Percentiles rank a stretch among this genome's conserved stretches.
These are phyloP conservation scores for Exidia glandulosa DNA, from an alignment of 768 basidiomycete species.

Conservation along the genomic window DNA sequence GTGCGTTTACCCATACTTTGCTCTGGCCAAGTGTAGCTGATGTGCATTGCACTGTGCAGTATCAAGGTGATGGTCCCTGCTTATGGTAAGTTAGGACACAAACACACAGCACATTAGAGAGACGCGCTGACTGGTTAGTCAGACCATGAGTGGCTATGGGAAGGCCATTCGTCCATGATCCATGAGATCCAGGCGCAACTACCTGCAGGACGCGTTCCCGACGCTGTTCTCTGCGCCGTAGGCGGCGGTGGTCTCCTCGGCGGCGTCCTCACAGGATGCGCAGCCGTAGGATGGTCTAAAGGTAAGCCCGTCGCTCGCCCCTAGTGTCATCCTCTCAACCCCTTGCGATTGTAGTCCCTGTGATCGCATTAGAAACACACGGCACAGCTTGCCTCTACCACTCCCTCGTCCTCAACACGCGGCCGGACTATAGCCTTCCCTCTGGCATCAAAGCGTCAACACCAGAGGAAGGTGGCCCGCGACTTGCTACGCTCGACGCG, in stretches of 20 bases:
- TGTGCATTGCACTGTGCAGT: conserved; percentile 21
- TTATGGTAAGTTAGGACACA: conserved; percentile 23
- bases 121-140: background rate
- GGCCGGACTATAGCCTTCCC: background rate
- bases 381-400: conserved; percentile 69
- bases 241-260: conserved; percentile 66
- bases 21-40: background rate
- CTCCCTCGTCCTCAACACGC: conserved; percentile 44
- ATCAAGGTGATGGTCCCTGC: conserved; percentile 47
- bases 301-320: conserved; percentile 34
- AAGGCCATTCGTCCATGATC: conserved; percentile 69
- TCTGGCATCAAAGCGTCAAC: background rate
- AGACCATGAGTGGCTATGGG: conserved; percentile 46
- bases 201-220: conserved; percentile 31
- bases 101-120: background rate
- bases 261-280: conserved; percentile 61
- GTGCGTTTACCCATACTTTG: conserved; percentile 27
- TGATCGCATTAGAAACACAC: conserved; percentile 58
- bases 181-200: conserved; percentile 50
- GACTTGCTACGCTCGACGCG: conserved; percentile 41
- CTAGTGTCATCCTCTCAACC: background rate
- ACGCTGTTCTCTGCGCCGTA: conserved; percentile 68
- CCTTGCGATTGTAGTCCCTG: conserved; percentile 33
- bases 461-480: conserved; percentile 16
- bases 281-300: conserved; percentile 52